A percentile compares a stretch with the other conserved stretches of the same genome.
phyloP scores from a whole-genome alignment of 331 rosid species.

The Saraca asoca region DNA sequence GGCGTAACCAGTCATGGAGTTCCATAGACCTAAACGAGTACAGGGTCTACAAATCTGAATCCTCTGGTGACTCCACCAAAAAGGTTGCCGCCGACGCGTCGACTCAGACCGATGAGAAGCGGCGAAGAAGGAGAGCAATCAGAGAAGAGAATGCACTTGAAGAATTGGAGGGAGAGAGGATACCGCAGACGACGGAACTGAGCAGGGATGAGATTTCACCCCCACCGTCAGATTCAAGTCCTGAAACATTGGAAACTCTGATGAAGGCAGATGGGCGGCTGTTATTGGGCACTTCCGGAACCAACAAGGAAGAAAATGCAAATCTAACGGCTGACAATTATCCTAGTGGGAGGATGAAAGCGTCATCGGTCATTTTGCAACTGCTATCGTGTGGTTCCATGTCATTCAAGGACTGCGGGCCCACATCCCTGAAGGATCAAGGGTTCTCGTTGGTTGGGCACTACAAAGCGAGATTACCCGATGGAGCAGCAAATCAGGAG shows the following conservation, averaged over 20 bases:
- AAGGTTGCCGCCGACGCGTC: constrained; percentile 81
- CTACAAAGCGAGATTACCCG: constrained; percentile 58
- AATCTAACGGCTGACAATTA: constrained; percentile 49
- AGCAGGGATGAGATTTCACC: constrained; percentile 88
- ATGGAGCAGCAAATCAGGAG: constrained; percentile 48
- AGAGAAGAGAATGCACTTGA: constrained; percentile 48
- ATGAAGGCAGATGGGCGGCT: constrained; percentile 79
- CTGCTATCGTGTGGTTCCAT: constrained; percentile 83
- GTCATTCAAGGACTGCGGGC: constrained; percentile 73
- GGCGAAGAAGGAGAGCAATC: constrained; percentile 57
- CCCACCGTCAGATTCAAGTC: constrained; percentile 97
- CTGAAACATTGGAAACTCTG: constrained; percentile 80
- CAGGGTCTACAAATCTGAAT: constrained; percentile 82
- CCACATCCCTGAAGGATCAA: constrained; percentile 55
- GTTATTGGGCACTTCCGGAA: constrained; percentile 37
- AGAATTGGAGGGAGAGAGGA: constrained; percentile 35
- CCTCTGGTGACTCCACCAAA: constrained; percentile 61
- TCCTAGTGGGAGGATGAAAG: constrained; percentile 68
- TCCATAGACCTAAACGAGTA: constrained; percentile 79
- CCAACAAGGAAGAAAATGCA: constrained; percentile 27
- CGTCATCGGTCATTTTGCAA: constrained; percentile 80
- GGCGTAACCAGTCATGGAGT: constrained; percentile 91
- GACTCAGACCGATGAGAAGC: constrained; percentile 88
- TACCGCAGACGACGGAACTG: constrained; percentile 62
- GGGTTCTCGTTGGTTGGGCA: constrained; percentile 64